These are phyloP conservation scores for Gonium pectorale DNA, from an alignment of 139 green algal species.

Conservation along the genomic window DNA sequence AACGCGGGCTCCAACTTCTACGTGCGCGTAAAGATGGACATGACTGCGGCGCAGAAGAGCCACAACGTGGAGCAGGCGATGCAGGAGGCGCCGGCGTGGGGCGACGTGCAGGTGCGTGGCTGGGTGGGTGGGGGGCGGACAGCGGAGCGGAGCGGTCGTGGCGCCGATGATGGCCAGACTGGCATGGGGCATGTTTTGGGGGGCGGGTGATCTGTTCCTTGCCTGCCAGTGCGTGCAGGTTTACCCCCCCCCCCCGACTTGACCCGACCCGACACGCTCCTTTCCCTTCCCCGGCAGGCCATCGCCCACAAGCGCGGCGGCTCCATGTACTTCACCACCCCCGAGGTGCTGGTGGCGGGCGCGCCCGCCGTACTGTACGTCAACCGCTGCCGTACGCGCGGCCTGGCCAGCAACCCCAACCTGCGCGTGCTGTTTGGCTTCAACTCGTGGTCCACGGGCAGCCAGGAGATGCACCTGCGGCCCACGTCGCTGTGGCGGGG, in stretches of 20 bases:
- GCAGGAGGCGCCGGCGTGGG: conserved; percentile 11
- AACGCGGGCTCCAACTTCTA: conserved; percentile 53
- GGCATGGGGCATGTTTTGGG: background rate
- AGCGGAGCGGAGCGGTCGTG: too few species aligned
- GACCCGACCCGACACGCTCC: too few species aligned
- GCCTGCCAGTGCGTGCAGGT: too few species aligned
- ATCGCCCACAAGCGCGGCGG: conserved; percentile 21
- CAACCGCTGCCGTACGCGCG: conserved; percentile 29
- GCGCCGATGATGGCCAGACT: too few species aligned
- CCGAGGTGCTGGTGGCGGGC: conserved; percentile 47
- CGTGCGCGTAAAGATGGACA: conserved; percentile 26
- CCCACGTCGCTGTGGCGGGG: conserved; percentile 31
- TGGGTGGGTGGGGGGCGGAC: background rate
- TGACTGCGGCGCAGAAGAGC: background rate
- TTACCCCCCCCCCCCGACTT: too few species aligned
- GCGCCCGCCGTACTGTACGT: conserved; percentile 50
- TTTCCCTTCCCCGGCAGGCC: background rate
- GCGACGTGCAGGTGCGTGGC: background rate
- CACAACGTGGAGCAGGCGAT: background rate
- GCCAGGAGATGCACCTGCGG: conserved; percentile 15
- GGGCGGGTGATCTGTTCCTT: too few species aligned
- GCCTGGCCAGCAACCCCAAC: conserved; percentile 35
- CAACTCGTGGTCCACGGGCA: conserved; percentile 35
- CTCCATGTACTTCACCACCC: conserved; percentile 51
- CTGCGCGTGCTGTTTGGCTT: conserved; percentile 45